phyloP scores from a whole-genome alignment of 1,284 basidiomycete species.

The Puccinia polysora region DNA sequence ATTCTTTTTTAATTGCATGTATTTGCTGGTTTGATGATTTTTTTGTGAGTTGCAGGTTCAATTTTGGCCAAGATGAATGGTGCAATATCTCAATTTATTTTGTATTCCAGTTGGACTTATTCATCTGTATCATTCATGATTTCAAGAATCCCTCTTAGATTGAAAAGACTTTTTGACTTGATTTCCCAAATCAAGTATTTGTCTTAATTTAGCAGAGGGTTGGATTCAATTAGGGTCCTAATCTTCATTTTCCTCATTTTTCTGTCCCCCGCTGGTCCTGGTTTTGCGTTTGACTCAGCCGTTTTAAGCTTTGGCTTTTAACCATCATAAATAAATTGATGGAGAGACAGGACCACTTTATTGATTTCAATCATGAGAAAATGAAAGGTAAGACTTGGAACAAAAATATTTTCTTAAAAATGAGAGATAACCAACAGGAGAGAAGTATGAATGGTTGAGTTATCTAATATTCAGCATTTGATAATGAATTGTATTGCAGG shows the following conservation, averaged over 20 bases:
- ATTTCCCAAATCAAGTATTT: neutral
- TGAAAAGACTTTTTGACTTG: neutral
- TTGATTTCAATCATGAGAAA: too few species aligned
- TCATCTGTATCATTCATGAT: neutral
- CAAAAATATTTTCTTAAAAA: too few species aligned
- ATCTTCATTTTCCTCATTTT: neutral
- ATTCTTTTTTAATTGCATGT: too few species aligned
- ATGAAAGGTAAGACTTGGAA: too few species aligned
- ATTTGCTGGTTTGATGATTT: too few species aligned
- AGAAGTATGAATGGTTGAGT: too few species aligned
- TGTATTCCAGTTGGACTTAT: neutral
- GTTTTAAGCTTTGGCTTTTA: neutral
- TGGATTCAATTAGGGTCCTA: neutral
- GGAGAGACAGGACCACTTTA: too few species aligned
- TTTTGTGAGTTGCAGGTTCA: too few species aligned
- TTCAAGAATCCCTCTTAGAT: neutral
- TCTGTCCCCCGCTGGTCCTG: neutral
- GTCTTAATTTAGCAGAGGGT: neutral
- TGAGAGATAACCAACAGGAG: too few species aligned
- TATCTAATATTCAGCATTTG: too few species aligned
- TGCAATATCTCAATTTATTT: neutral
- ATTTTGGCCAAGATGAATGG: neutral
- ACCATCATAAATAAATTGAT: neutral
- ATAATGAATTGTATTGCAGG: too few species aligned
- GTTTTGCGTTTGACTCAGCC: neutral